Evolutionary conservation across 2,329 filamentous ascomycete genomes (phyloP).

Genomic region (Daldinia sp.): DNA sequence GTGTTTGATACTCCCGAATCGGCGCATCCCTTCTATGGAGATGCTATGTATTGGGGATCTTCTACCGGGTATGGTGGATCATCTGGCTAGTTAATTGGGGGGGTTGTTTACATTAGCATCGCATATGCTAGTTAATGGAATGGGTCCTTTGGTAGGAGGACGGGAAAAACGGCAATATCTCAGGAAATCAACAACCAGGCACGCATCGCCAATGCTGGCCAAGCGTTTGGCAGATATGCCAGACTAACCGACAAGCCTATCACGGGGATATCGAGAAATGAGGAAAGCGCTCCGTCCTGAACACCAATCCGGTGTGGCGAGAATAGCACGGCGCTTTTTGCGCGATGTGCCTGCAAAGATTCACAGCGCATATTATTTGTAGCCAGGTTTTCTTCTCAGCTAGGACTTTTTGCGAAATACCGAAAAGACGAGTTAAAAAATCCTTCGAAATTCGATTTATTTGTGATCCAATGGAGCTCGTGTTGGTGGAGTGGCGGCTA

Average conservation of each 20-base stretch:
- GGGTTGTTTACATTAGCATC: slow-evolving; percentile 2
- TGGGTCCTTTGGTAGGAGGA: slow-evolving; percentile 14
- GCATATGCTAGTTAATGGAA: slow-evolving; percentile 20
- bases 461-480: slow-evolving; percentile 33
- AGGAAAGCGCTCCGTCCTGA: slow-evolving; percentile 38
- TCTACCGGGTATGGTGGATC: slow-evolving; percentile 32
- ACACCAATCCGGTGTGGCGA: slow-evolving; percentile 2
- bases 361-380: slow-evolving; percentile 21
- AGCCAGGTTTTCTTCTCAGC: slow-evolving; percentile 15
- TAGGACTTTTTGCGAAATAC: slow-evolving; percentile 18
- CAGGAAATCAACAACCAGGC: slow-evolving; percentile 19
- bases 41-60: slow-evolving; percentile 23
- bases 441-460: slow-evolving; percentile 31
- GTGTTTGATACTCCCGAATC: slow-evolving; percentile 30
- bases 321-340: slow-evolving; percentile 4
- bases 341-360: slow-evolving; percentile 7
- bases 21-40: slow-evolving; percentile 14
- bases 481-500: slow-evolving; percentile 35
- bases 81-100: slow-evolving; percentile 8
- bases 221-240: slow-evolving; percentile 7
- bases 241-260: slow-evolving; percentile 21
- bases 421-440: slow-evolving; percentile 22
- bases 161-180: slow-evolving; percentile 30
- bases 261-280: slow-evolving; percentile 22
- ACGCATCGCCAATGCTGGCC: slow-evolving; percentile 23